Evolutionary conservation across 2,329 filamentous ascomycete genomes (phyloP).

Genomic region (Stylonectria norvegica): DNA sequence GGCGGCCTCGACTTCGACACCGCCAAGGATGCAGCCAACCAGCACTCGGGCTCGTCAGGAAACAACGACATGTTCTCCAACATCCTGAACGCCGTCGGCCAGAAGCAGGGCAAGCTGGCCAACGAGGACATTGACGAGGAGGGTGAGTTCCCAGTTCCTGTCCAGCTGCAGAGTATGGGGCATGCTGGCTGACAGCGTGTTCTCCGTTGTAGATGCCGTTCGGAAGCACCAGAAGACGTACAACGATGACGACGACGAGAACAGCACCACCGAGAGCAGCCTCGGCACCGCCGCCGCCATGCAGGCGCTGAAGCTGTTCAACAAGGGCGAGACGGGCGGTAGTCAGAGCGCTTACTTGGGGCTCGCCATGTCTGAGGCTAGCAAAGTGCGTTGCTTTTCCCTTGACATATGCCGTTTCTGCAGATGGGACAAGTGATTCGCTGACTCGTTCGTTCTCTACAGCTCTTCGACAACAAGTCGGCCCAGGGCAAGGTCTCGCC

Average conservation of each 20-base stretch:
- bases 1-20: slow-evolving; percentile 48
- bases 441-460: background rate
- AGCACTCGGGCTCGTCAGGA: slow-evolving; percentile 45
- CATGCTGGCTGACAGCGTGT: background rate
- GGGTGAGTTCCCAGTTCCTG: slow-evolving; percentile 33
- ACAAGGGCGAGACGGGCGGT: slow-evolving; percentile 47
- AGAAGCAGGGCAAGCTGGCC: slow-evolving; percentile 49
- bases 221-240: slow-evolving; percentile 75
- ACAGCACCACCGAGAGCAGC: slow-evolving; percentile 46
- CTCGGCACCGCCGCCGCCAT: slow-evolving; percentile 74
- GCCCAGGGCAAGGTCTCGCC: slow-evolving; percentile 51
- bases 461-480: slow-evolving; percentile 60
- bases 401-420: no score
- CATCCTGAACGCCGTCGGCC: slow-evolving; percentile 45
- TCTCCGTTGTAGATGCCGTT: slow-evolving; percentile 54
- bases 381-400: slow-evolving; percentile 53
- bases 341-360: slow-evolving; percentile 77
- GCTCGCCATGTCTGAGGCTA: slow-evolving; percentile 83
- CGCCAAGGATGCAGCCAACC: slow-evolving; percentile 47
- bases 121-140: slow-evolving; percentile 49
- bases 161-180: background rate
- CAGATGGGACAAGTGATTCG: background rate
- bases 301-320: slow-evolving; percentile 79
- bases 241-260: slow-evolving; percentile 44
- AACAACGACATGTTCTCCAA: slow-evolving; percentile 47